These are phyloP conservation scores for Eremothecium sinecaudum DNA, from an alignment of 1,139 yeast species.

Conservation along the genomic window DNA sequence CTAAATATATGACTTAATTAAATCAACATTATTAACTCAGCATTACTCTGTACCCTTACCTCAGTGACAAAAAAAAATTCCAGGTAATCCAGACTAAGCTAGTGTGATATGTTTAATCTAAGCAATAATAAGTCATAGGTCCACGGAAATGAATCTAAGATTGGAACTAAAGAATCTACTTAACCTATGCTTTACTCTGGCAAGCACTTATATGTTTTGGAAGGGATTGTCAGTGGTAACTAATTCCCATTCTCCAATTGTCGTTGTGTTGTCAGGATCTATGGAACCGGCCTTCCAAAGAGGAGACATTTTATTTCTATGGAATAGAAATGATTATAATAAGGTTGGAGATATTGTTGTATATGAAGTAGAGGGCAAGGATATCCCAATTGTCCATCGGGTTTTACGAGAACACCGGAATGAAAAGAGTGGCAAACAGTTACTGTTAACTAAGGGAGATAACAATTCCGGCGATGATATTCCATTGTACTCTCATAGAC, in stretches of 20 bases:
- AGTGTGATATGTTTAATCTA: no score
- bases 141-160: constrained; percentile 35
- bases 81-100: no score
- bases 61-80: no score
- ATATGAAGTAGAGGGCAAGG: constrained; percentile 72
- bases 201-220: constrained; percentile 91
- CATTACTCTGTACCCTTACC: no score
- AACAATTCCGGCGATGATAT: constrained; percentile 90
- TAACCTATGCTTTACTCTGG: constrained; percentile 64
- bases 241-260: constrained; percentile 86
- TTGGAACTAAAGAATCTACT: constrained; percentile 46
- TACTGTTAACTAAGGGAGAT: constrained; percentile 88
- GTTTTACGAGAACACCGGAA: constrained; percentile 57
- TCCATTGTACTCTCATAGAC: constrained; percentile 69
- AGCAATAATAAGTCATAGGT: no score
- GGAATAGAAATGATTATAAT: constrained; percentile 67
- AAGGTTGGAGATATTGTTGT: constrained; percentile 94
- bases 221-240: constrained; percentile 69
- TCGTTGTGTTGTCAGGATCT: constrained; percentile 93
- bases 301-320: constrained; percentile 84
- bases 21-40: no score
- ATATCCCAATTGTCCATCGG: constrained; percentile 92
- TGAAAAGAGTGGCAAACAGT: constrained; percentile 41
- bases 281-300: constrained; percentile 99
- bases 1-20: no score